Evolutionary conservation across 345 rosid genomes (phyloP).

Genomic region (Citrus reticulata): DNA sequence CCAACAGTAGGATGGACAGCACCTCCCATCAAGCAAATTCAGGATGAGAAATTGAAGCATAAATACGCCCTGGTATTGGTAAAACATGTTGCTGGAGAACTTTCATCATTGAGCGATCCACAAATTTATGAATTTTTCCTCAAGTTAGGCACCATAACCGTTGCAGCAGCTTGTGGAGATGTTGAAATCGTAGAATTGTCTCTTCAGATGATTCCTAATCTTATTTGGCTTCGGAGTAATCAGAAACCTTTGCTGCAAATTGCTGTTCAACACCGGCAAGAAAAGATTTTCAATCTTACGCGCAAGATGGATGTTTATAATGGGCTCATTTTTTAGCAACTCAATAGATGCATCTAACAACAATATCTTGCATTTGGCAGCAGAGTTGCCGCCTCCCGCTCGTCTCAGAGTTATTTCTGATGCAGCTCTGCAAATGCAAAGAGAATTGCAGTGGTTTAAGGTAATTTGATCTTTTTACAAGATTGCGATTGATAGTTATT

Average conservation of each 20-base stretch:
- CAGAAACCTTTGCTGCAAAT: neutral
- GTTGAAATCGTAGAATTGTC: neutral
- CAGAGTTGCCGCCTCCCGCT: neutral
- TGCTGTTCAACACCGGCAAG: constrained; percentile 11
- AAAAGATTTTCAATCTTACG: constrained; percentile 7
- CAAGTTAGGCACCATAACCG: neutral
- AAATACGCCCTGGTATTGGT: neutral
- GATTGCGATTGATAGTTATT: neutral
- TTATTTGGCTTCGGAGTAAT: neutral
- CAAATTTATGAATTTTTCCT: neutral
- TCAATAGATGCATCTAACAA: neutral
- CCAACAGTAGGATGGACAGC: too few species aligned
- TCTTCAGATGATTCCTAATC: neutral
- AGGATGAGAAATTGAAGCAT: neutral
- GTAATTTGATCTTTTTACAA: neutral
- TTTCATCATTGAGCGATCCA: neutral
- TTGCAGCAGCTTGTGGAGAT: neutral
- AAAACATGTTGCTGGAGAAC: neutral
- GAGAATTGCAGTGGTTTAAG: neutral
- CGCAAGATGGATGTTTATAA: neutral
- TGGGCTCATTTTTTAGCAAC: neutral
- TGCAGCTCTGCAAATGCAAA: neutral
- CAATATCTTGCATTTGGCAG: neutral
- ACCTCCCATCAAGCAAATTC: neutral
- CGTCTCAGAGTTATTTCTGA: neutral